Evolutionary conservation across 345 rosid genomes (phyloP).

Genomic region (Schrenkiella parvula): DNA sequence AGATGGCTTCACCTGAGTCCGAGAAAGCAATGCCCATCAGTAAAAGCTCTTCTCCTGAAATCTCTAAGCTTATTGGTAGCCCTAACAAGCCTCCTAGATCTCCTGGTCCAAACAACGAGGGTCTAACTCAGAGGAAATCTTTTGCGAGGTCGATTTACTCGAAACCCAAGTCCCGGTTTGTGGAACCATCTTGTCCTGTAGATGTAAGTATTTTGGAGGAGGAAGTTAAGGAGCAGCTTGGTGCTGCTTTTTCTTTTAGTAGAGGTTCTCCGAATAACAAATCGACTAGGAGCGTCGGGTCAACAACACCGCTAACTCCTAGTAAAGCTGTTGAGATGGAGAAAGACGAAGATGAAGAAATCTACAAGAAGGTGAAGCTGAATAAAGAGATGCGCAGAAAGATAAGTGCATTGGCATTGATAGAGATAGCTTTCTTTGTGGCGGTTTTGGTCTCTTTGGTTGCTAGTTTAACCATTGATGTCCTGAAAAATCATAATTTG

Average conservation of each 20-base stretch:
- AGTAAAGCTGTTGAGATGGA: slow-evolving; percentile 38
- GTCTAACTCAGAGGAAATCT: slow-evolving; percentile 43
- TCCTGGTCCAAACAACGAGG: slow-evolving; percentile 33
- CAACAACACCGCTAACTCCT: slow-evolving; percentile 33
- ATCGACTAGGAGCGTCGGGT: slow-evolving; percentile 28
- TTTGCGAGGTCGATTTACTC: slow-evolving; percentile 55
- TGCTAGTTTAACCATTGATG: slow-evolving; percentile 51
- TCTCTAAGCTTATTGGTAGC: slow-evolving; percentile 38
- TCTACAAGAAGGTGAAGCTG: slow-evolving; percentile 53
- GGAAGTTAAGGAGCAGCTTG: slow-evolving; percentile 37
- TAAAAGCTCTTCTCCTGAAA: slow-evolving; percentile 50
- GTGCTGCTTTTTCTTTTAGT: slow-evolving; percentile 30
- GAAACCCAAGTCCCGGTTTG: slow-evolving; percentile 89
- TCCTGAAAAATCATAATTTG: slow-evolving; percentile 17
- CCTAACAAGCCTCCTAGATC: slow-evolving; percentile 62
- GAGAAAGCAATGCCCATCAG: slow-evolving; percentile 35
- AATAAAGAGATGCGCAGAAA: slow-evolving; percentile 37
- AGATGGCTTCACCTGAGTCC: slow-evolving; percentile 24
- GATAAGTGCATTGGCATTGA: slow-evolving; percentile 38
- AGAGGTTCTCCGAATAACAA: slow-evolving; percentile 52
- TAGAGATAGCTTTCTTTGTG: slow-evolving; percentile 51
- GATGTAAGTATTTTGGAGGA: slow-evolving; percentile 50
- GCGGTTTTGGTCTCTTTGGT: slow-evolving; percentile 39
- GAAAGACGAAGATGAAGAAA: slow-evolving; percentile 57
- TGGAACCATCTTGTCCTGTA: slow-evolving; percentile 48